These are phyloP conservation scores for Fusarium subtropicale DNA, from an alignment of 2,329 filamentous ascomycete genomes.

Conservation along the genomic window DNA sequence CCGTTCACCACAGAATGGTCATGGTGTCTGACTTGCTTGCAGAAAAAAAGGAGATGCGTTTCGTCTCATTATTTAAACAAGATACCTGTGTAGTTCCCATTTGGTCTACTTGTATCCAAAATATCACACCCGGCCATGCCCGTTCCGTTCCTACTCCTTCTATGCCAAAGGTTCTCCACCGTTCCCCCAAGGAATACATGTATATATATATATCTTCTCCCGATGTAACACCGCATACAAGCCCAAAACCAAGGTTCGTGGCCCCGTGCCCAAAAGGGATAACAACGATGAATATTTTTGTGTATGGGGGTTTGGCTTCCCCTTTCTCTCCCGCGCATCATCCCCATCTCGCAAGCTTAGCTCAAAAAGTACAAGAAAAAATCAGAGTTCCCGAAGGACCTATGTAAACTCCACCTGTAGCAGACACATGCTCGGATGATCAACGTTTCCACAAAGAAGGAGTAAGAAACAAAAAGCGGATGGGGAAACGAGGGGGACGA, in stretches of 20 bases:
- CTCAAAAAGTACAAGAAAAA: conserved; percentile 41
- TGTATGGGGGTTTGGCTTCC: conserved; percentile 6
- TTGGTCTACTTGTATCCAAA: conserved; percentile 24
- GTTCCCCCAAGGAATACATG: conserved; percentile 11
- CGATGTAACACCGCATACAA: conserved; percentile 45
- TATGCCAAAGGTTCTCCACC: conserved; percentile 18
- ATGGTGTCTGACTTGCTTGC: not conserved
- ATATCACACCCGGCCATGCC: conserved; percentile 11
- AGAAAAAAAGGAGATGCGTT: conserved; percentile 34
- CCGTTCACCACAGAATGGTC: conserved; percentile 2
- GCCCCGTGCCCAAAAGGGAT: conserved; percentile 38
- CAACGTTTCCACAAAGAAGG: conserved; percentile 26
- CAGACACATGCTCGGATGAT: conserved; percentile 11
- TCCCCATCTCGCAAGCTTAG: conserved; percentile 34
- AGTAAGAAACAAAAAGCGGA: conserved; percentile 29
- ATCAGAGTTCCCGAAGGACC: conserved; percentile 16
- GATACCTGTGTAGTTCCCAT: conserved; percentile 13
- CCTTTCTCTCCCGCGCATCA: conserved; percentile 6
- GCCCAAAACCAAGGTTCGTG: conserved; percentile 33
- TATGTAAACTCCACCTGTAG: conserved; percentile 21
- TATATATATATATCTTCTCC: conserved; percentile 31
- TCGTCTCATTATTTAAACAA: conserved; percentile 31
- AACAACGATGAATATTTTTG: not conserved
- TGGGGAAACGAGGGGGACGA: conserved; percentile 12
- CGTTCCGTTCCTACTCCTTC: conserved; percentile 11